A percentile compares a stretch with the other conserved stretches of the same genome.
Conservation (phyloP, 2,329 filamentous ascomycete species). For the Emmonsiellopsis sp. region DNA sequence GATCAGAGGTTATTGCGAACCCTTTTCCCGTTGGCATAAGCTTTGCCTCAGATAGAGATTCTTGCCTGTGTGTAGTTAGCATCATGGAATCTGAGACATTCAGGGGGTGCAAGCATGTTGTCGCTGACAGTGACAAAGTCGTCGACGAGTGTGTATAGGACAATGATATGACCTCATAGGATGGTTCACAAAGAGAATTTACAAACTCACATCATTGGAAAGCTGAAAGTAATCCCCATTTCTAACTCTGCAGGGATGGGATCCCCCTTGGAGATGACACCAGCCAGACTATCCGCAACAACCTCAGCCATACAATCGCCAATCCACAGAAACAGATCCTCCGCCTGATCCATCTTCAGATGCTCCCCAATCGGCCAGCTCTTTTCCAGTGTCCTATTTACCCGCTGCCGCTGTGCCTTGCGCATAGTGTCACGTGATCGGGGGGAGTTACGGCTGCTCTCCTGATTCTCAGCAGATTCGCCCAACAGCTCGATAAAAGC, state of each 20-base stretch:
- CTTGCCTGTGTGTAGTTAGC: constrained; percentile 34
- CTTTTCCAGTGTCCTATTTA: constrained; percentile 39
- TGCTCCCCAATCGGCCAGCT: constrained; percentile 48
- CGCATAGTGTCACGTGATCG: constrained; percentile 35
- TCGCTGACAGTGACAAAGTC: background rate
- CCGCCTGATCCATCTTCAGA: constrained; percentile 56
- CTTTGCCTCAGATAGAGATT: constrained; percentile 45
- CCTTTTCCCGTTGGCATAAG: constrained; percentile 52
- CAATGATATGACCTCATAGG: background rate
- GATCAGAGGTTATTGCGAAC: constrained; percentile 47
- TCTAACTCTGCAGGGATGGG: constrained; percentile 35
- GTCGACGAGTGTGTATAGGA: background rate
- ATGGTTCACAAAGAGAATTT: background rate
- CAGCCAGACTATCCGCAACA: constrained; percentile 45
- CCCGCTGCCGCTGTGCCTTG: constrained; percentile 39
- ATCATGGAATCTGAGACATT: background rate
- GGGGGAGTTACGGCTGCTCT: constrained; percentile 16
- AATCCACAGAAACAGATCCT: constrained; percentile 73
- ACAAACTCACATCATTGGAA: constrained; percentile 39
- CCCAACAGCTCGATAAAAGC: constrained; percentile 47
- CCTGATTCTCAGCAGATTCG: constrained; percentile 27
- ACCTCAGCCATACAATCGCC: constrained; percentile 67
- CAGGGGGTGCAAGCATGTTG: background rate
- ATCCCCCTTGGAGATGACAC: constrained; percentile 28
- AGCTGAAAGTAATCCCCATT: constrained; percentile 43